Evolutionary conservation across 169 alveolate species (phyloP), one percentile per base, ranked within the genome.

Genomic region (Plasmodium gonderi): DNA sequence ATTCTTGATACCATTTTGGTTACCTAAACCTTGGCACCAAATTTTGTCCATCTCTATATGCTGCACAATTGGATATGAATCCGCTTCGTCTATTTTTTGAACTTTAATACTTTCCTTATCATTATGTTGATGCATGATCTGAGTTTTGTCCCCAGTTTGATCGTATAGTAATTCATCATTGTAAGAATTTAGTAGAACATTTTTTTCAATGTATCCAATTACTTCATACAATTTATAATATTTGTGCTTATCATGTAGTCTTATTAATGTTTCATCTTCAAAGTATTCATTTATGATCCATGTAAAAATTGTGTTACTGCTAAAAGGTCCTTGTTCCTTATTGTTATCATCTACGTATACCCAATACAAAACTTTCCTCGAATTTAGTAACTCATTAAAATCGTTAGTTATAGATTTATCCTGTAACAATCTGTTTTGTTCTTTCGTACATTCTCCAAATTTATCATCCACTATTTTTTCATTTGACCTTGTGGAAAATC

Each of bases 261-360:
- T 81, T 38, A 94, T 80, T 40, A 80, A 68, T 31, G 95, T 94
- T 60, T 82, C 80, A 42, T 94, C 89, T 38, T 67, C 90, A 54
- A 94, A 94, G 80, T 83, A 94, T 11, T 92, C 96, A 60, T 83
- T 94, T 23, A 78, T 51, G 54, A 94, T 60, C 96, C 96, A 94
- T 12, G 93, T 91, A 78, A 94, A 91, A 87, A 94, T 94, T 29
- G 93, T 81, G 49, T 91, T 49, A 26, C 96, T 94, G 45, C 90
- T 94, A 85, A 81, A 94, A 14, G 96, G 96, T 11, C 96, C 96
- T 40, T 92, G 92, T 64, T 89, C 91, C 47, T 80, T 77, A 40
- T 81, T 81, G 33, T 91, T 51, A 33, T 94, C 96, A 87, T 94
- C 96, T 76, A 94, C 31, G 64, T 94, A 94, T 12, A 91, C 95